Evolutionary conservation across 2,329 filamentous ascomycete genomes (phyloP), one percentile per base, ranked within the genome.

Genomic region (Microascus cirrosus): DNA sequence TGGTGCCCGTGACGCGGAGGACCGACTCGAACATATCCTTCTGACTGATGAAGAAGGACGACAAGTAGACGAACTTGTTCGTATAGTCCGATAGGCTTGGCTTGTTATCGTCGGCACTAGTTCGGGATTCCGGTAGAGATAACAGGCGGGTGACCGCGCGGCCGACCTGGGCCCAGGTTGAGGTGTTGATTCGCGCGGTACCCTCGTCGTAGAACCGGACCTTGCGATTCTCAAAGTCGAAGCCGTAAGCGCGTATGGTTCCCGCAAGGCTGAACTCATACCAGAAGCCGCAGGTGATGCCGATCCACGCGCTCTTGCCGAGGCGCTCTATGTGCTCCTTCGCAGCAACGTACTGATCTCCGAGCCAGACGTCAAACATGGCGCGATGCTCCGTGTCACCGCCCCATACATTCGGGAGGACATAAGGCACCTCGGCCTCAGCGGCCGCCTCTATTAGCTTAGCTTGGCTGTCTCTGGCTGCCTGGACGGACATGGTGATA

Each of bases 11-110:
- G 15, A 84, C 83, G 0, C 81, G 78, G 62, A 83, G 75, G 20
- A 83, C 70, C 24, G 75, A 77, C 45, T 78, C 78, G 60, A 87
- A 76, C 69, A 88, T 86, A 8, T 88, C 84, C 28, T 73, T 74
- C 65, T 88, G 85, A 60, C 68, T 81, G 59, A 85, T 61, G 1
- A 70, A 64, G 68, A 86, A 87, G 53, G 78, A 82, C 39, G 70
- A 71, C n/a, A 84, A 58, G 61, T 75, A 80, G 6, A 84, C 62
- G 2, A 62, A 59, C 56, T 74, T 72, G 66, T 83, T 81, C 11
- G n/a, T 68, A 59, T 61, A 71, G 61, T 8, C 70, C 66, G 24
- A 82, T 0, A 75, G 64, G 1, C 62, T 61, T 3, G 67, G 51
- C 67, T 73, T n/a, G 1, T 54, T 13, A 20, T 67, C 63, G 15